Percentiles rank a stretch among this genome's conserved stretches.
Evolutionary conservation across 2,329 filamentous ascomycete species (phyloP).

Genomic region (Thermochaetoides dissita): DNA sequence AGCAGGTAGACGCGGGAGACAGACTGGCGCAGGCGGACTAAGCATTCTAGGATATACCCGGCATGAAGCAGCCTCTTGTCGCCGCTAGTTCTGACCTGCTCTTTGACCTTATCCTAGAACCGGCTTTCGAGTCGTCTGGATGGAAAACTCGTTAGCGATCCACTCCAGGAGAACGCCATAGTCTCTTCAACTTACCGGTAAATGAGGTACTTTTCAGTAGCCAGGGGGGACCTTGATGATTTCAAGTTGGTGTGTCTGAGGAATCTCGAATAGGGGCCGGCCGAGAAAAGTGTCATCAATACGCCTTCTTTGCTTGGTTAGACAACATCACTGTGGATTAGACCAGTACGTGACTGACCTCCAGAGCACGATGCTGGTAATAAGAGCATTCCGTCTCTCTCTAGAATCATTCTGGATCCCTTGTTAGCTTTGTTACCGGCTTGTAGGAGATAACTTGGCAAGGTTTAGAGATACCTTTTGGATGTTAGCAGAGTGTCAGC

Average conservation of each 20-base stretch:
- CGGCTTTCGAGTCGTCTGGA: neutral
- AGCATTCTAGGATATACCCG: neutral
- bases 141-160: too few relatives aligned
- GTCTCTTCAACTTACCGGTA: constrained; percentile 5
- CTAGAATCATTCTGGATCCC: neutral
- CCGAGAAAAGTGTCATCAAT: constrained; percentile 4
- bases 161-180: too few relatives aligned
- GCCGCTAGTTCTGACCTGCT: neutral
- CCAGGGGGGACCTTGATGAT: neutral
- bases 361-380: constrained; percentile 2
- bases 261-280: constrained; percentile 3
- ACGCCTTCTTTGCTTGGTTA: neutral
- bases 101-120: constrained; percentile 1
- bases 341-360: too few relatives aligned
- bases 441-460: neutral
- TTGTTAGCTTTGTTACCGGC: too few relatives aligned
- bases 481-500: constrained; percentile 1
- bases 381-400: neutral
- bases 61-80: constrained; percentile 1
- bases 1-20: constrained; percentile 7
- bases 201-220: constrained; percentile 3
- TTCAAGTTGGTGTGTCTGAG: neutral
- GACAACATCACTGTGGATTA: too few relatives aligned
- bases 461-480: neutral
- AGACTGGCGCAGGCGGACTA: constrained; percentile 6